Conservation (phyloP, 1,139 yeast genomes). For the Pichia sp. region DNA sequence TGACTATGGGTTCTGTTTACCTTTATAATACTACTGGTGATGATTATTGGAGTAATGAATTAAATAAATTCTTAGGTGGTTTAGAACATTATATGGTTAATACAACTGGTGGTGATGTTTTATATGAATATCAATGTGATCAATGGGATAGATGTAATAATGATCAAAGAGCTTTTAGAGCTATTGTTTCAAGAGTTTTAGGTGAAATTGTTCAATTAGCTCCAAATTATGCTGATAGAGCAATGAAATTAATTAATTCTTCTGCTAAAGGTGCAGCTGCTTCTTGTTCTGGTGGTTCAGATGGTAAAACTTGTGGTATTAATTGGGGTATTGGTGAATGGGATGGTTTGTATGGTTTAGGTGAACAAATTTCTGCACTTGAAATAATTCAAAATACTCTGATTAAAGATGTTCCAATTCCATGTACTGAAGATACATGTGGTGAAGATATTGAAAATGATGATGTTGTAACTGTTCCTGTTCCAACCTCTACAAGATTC, state of each 20-base stretch:
- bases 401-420: slow-evolving; percentile 48
- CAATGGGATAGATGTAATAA: slow-evolving; percentile 60
- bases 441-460: slow-evolving; percentile 58
- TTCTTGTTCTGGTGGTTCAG: slow-evolving; percentile 80
- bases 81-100: slow-evolving; percentile 45
- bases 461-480: slow-evolving; percentile 37
- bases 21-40: slow-evolving; percentile 58
- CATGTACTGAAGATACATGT: slow-evolving; percentile 53
- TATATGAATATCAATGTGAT: slow-evolving; percentile 83
- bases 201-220: slow-evolving; percentile 68
- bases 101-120: slow-evolving; percentile 36
- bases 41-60: slow-evolving; percentile 61
- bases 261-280: slow-evolving; percentile 81
- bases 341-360: slow-evolving; percentile 80
- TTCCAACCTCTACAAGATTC: slow-evolving; percentile 11
- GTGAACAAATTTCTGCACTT: slow-evolving; percentile 87
- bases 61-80: slow-evolving; percentile 46
- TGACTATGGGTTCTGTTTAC: slow-evolving; percentile 77
- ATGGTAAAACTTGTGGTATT: slow-evolving; percentile 88
- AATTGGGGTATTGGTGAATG: slow-evolving; percentile 66
- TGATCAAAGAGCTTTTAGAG: slow-evolving; percentile 88
- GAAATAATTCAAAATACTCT: slow-evolving; percentile 67
- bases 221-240: slow-evolving; percentile 52
- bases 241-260: slow-evolving; percentile 47
- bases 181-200: slow-evolving; percentile 68